Conservation (phyloP, 176 grass and related monocot species). For the Triticum turgidum region DNA sequence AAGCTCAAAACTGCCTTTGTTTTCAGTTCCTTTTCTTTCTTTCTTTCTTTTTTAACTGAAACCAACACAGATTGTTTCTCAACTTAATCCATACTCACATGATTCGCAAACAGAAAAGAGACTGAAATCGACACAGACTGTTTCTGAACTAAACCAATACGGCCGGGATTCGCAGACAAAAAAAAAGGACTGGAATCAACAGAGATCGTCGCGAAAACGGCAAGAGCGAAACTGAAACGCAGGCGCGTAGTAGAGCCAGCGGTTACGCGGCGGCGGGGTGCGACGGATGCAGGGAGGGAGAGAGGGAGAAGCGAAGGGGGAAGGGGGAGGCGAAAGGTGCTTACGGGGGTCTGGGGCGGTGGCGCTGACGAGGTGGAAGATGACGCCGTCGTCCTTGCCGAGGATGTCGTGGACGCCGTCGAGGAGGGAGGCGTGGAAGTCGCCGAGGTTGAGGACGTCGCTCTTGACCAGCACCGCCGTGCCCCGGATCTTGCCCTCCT, state of each 20-base stretch:
- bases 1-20: neutral
- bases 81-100: no score
- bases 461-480: slow-evolving; percentile 57
- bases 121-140: no score
- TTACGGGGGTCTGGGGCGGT: slow-evolving; percentile 57
- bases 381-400: slow-evolving; percentile 38
- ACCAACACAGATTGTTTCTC: no score
- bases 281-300: neutral
- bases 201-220: neutral
- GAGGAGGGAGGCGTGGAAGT: slow-evolving; percentile 63
- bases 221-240: neutral
- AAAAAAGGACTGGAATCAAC: no score
- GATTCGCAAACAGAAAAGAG: no score
- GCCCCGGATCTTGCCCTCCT: slow-evolving; percentile 50
- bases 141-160: no score
- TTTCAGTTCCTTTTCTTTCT: neutral
- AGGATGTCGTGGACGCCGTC: slow-evolving; percentile 56
- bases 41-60: no score
- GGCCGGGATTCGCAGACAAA: no score
- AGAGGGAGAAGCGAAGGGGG: no score
- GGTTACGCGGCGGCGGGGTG: neutral
- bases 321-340: neutral
- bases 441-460: slow-evolving; percentile 50
- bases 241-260: neutral
- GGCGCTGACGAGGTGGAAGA: slow-evolving; percentile 75